Evolutionary conservation across 2,329 filamentous ascomycete species (phyloP).

Genomic region (Pseudogymnoascus sp.): DNA sequence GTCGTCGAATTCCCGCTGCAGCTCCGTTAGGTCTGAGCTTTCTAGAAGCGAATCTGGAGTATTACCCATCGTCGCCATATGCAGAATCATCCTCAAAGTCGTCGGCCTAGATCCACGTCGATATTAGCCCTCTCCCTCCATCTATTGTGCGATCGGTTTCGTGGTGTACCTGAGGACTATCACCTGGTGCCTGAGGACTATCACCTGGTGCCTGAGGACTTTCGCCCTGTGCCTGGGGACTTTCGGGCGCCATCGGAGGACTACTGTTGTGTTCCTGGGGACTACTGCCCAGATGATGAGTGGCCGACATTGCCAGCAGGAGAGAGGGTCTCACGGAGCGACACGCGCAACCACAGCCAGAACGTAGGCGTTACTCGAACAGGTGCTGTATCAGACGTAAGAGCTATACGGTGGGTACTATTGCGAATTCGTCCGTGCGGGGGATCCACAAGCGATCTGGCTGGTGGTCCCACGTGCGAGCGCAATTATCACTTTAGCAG

Average conservation of each 20-base stretch:
- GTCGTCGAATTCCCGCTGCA: slow-evolving; percentile 9
- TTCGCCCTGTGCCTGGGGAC: background rate
- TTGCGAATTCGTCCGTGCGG: background rate
- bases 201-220: background rate
- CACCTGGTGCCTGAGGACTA: background rate
- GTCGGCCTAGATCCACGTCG: background rate
- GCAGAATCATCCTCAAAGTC: slow-evolving; percentile 4
- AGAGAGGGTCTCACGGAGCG: too few relatives aligned
- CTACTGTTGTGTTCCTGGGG: background rate
- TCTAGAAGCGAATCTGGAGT: background rate
- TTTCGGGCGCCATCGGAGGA: background rate
- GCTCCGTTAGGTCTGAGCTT: background rate
- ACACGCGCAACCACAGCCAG: background rate
- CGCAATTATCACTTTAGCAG: background rate
- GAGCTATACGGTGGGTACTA: background rate
- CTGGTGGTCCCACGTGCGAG: background rate
- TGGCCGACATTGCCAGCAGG: background rate
- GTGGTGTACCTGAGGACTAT: background rate
- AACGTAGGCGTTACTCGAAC: background rate
- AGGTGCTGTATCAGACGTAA: background rate
- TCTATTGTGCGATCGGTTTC: background rate
- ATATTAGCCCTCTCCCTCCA: background rate
- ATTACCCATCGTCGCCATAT: slow-evolving; percentile 10
- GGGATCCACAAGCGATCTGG: background rate
- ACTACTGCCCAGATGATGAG: background rate